phyloP scores from a whole-genome alignment of 495 filamentous ascomycete species.

The Trichoderma asperelloides region DNA sequence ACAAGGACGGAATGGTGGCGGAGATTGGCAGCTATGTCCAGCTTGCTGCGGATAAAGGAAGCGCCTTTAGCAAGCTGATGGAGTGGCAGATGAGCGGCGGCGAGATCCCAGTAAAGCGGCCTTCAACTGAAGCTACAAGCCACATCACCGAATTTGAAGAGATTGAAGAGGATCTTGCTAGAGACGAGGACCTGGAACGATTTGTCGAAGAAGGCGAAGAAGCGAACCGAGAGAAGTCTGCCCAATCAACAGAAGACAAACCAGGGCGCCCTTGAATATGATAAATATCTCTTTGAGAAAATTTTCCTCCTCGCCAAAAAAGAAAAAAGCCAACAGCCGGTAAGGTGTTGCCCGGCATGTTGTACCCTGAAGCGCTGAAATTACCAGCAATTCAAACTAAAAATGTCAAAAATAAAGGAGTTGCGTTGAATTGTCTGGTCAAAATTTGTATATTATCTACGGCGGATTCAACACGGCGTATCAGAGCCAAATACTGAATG shows the following conservation, averaged over 20 bases:
- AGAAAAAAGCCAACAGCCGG: too few relatives aligned
- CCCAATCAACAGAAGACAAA: not conserved
- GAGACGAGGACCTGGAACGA: constrained; percentile 22
- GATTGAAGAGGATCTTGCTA: constrained; percentile 35
- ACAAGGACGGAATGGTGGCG: constrained; percentile 74
- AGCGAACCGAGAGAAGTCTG: not conserved
- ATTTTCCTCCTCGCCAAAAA: not conserved
- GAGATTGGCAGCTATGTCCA: constrained; percentile 79
- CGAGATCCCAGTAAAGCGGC: constrained; percentile 36
- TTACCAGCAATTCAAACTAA: not conserved
- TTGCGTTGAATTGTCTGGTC: not conserved
- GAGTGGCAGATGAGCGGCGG: constrained; percentile 96
- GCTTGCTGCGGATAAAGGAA: constrained; percentile 58
- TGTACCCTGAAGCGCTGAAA: too few relatives aligned
- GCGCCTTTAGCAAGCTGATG: constrained; percentile 91
- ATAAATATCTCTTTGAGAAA: not conserved
- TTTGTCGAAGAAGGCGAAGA: constrained; percentile 13
- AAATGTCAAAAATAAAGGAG: not conserved
- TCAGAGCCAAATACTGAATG: not conserved
- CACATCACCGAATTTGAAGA: constrained; percentile 37
- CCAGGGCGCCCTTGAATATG: not conserved
- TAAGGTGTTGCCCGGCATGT: too few relatives aligned
- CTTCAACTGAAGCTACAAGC: constrained; percentile 14
- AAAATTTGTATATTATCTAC: not conserved
- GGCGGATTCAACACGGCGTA: not conserved